Base-by-base conservation (phyloP, 179 eudicot genomes). In the Vitellaria paradoxa region DNA sequence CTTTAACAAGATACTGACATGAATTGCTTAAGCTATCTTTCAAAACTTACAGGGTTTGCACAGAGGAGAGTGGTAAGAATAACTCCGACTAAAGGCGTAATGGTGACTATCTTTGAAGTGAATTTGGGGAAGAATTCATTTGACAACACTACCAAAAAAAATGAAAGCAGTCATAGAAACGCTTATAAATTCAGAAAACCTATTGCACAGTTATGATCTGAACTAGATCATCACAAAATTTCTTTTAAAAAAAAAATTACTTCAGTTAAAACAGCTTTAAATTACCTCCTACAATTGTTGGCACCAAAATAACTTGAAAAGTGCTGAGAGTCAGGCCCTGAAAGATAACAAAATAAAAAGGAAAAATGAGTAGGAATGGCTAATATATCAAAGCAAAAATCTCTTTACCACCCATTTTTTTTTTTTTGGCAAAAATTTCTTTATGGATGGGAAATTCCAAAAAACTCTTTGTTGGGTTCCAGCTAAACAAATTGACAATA, bases 291-390 rank as follows among this genome's bases (percentile, higher is more conserved):
- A 90, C 26, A 70, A 96, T 69, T 9, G 99, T 96, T 75, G 99
- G 99, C 73, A 96, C 89, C 62, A 96, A 76, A 75, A 96, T 98
- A 70, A 96, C 99, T 87, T 96, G 99, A 80, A 96, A 94, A 59
- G 99, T 96, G 86, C 99, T 96, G 76, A 96, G 84, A 76, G 99
- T 98, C 77, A 94, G 87, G 64, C 99, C 99, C 99, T 96, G 91
- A 63, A 86, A 73, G 68, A 73, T 63, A 30, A 69, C 1, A 74
- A 47, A 5, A 3, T n/a, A 2, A 47, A 21, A 40, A 24, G 46
- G 14, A 2, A 40, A 49, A 73, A 66, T 30, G 60, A 67, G 69
- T 30, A 8, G 50, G 70, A 52, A 72, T 63, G 20, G 12, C 56
- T 3, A 6, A 65, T 50, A 65, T 50, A 3, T 50, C 26, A 65